Conservation (phyloP, 139 green algal genomes). For the Tetradesmus lagerheimii region DNA sequence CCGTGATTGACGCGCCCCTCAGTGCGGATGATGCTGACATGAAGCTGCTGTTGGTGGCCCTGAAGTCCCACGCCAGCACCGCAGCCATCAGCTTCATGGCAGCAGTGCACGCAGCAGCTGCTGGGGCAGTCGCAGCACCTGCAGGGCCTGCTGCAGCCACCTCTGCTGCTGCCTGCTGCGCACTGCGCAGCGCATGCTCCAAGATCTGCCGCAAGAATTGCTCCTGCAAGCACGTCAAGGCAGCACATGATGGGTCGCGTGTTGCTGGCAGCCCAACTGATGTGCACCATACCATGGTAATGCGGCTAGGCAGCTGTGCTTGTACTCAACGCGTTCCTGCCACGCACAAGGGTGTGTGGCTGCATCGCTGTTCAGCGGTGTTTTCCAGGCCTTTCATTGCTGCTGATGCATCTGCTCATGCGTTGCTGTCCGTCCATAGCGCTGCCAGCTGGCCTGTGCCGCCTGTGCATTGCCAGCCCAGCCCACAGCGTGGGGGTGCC, state of each 20-base stretch:
- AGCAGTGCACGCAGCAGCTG: slow-evolving; percentile 68
- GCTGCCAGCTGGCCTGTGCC: too few species aligned
- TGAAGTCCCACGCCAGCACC: slow-evolving; percentile 87
- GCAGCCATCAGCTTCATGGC: slow-evolving; percentile 76
- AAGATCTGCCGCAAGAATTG: slow-evolving; percentile 80
- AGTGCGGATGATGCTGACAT: slow-evolving; percentile 21
- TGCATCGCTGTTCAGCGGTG: not conserved
- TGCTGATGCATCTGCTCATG: too few species aligned
- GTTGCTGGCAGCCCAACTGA: not conserved
- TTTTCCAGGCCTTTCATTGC: too few species aligned
- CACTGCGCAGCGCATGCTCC: slow-evolving; percentile 57
- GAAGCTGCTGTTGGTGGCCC: slow-evolving; percentile 40
- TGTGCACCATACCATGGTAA: not conserved
- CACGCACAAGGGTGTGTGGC: too few species aligned
- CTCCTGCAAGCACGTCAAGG: slow-evolving; percentile 40
- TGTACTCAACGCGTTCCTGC: too few species aligned
- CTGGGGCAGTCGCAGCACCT: slow-evolving; percentile 44
- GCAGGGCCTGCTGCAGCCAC: not conserved
- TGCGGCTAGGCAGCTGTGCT: too few species aligned
- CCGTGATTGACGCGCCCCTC: slow-evolving; percentile 15
- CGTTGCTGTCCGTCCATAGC: too few species aligned
- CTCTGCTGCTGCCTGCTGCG: slow-evolving; percentile 25
- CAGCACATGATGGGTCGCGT: not conserved
- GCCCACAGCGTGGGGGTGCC: too few species aligned
- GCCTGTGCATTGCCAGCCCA: not conserved